Evolutionary conservation across 495 filamentous ascomycete species (phyloP).

Genomic region (Echria macrotheca): DNA sequence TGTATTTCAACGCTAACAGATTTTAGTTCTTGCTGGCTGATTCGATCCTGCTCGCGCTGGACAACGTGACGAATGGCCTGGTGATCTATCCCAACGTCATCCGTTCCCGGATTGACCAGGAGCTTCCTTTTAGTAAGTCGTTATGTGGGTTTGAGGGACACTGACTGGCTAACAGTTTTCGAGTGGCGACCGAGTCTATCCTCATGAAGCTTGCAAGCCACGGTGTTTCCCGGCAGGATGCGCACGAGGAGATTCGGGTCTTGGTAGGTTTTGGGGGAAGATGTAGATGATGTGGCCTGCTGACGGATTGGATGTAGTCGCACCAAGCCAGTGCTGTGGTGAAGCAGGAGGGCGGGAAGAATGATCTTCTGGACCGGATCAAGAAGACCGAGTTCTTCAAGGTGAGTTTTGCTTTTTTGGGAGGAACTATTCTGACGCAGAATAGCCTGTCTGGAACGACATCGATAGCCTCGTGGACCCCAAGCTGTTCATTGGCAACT

Average conservation of each 20-base stretch:
- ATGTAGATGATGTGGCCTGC: neutral
- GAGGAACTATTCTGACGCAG: neutral
- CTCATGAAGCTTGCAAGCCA: conserved; percentile 80
- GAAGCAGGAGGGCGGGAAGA: conserved; percentile 69
- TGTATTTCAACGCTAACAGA: conserved; percentile 5
- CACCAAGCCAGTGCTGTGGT: conserved; percentile 77
- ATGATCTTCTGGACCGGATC: conserved; percentile 82
- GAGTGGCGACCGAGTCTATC: conserved; percentile 72
- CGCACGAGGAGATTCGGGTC: conserved; percentile 88
- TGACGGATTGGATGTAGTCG: conserved; percentile 29
- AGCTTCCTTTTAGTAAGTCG: conserved; percentile 68
- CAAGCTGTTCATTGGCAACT: conserved; percentile 59
- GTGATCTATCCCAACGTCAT: conserved; percentile 85
- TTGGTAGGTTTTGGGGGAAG: conserved; percentile 33
- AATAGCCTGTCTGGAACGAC: conserved; percentile 62
- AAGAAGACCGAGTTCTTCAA: conserved; percentile 70
- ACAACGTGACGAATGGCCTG: conserved; percentile 77
- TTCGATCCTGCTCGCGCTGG: conserved; percentile 68
- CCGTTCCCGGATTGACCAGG: conserved; percentile 59
- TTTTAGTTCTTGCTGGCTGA: conserved; percentile 68
- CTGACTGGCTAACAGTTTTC: neutral
- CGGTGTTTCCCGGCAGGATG: conserved; percentile 77
- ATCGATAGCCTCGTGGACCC: conserved; percentile 72
- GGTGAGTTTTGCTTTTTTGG: neutral
- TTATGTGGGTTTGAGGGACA: neutral